Percentiles rank a stretch among this genome's conserved stretches.
Evolutionary conservation across 306 rosid genomes (phyloP).

Genomic region (Citrullus amarus): DNA sequence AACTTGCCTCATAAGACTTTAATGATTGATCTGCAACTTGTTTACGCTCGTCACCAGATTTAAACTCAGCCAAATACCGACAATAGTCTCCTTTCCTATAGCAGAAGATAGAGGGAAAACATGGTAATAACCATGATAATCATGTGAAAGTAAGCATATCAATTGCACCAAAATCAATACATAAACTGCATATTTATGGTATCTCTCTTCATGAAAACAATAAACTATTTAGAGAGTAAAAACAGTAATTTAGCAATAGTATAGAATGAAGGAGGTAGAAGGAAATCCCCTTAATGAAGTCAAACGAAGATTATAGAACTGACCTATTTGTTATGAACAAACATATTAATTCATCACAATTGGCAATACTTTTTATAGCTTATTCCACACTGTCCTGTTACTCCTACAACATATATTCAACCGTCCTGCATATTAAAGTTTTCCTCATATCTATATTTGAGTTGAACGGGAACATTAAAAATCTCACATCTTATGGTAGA

Average conservation of each 20-base stretch:
- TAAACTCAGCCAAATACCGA: constrained; percentile 38
- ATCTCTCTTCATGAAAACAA: neutral
- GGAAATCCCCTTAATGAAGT: neutral
- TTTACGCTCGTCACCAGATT: constrained; percentile 20
- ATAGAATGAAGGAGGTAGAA: neutral
- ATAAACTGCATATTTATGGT: neutral
- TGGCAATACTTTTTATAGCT: neutral
- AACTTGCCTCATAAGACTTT: constrained; percentile 27
- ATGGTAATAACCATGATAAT: neutral
- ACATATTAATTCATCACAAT: neutral
- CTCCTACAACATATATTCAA: neutral
- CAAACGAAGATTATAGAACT: neutral
- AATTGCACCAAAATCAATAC: neutral
- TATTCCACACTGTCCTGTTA: neutral
- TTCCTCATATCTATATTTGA: neutral
- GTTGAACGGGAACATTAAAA: neutral
- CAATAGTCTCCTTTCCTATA: constrained; percentile 39
- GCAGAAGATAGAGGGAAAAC: neutral
- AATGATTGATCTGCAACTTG: constrained; percentile 36
- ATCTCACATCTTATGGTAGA: constrained; percentile 30
- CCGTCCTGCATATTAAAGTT: neutral
- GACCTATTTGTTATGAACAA: neutral
- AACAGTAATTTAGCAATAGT: neutral
- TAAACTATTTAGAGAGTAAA: neutral
- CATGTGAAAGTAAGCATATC: neutral